Base-by-base conservation (phyloP, 345 rosid genomes). In the Pelargonium nanum region DNA sequence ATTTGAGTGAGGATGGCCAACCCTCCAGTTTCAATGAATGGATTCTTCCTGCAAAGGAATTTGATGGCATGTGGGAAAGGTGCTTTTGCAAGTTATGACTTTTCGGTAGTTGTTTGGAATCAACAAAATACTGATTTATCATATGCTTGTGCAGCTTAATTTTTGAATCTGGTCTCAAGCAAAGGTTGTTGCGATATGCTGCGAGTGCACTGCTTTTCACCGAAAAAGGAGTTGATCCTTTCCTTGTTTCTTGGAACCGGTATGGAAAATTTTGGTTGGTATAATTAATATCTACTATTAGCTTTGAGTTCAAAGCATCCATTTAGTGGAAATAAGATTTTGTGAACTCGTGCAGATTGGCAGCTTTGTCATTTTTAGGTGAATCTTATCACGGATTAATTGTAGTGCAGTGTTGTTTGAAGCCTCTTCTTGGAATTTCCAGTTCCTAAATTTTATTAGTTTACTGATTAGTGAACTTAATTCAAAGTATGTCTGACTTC, bases 51-150 rank as follows among this genome's bases (percentile, higher is more conserved):
- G 97, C 96, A 16, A 85, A 78, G 76, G 99, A 93, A 74, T 93
- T 89, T 74, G 94, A 93, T 77, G 97, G 99, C 77, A 75, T 93
- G 92, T 93, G 99, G 97, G 97, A 93, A 75, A 93, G 99, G 99
- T 93, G 53, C 74, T 74, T 74, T 32, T 69, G 52, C 19, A 51
- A 24, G 56, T 62, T 34, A 12, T 3, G 2, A 12, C 48, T 40
- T 9, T 40, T 40, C 15, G 0, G 15, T 40, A 30, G 15, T 40
- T 40, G 48, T 40, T 12, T 40, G 17, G 23, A 44, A 32, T 19
- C 22, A 52, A 28, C 24, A 20, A 53, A 22, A 21, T 52, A 40
- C 23, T 56, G 6, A 4, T 51, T 51, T 64, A 13, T 22, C 44
- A 15, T 54, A 24, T 65, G 50, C 59, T 72, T 13, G 65, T 81